Evolutionary conservation across 2,329 filamentous ascomycete genomes (phyloP).

Genomic region (Anisogramma anomala): DNA sequence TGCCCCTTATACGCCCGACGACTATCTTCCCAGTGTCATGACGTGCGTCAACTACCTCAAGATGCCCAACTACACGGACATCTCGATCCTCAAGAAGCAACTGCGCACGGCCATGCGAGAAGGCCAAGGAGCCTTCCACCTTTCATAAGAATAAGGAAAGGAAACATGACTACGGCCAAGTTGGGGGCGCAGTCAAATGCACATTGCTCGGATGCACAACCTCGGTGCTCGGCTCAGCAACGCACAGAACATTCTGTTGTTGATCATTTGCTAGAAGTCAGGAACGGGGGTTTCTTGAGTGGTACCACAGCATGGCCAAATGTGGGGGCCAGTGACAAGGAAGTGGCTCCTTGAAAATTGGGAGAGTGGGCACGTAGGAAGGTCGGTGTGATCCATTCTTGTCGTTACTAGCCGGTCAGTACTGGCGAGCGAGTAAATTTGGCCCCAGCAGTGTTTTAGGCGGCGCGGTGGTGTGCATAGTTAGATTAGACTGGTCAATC

Average conservation of each 20-base stretch:
- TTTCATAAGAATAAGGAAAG: constrained; percentile 47
- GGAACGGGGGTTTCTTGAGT: constrained; percentile 4
- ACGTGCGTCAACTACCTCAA: constrained; percentile 99
- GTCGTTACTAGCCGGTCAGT: constrained; percentile 1
- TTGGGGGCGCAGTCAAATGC: neutral
- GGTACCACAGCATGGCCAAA: constrained; percentile 5
- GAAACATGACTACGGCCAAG: neutral
- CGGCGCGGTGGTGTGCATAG: constrained; percentile 10
- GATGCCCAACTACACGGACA: constrained; percentile 79
- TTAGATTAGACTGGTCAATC: constrained; percentile 14
- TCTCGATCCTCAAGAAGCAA: constrained; percentile 66
- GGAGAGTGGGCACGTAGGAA: neutral
- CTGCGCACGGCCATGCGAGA: constrained; percentile 81
- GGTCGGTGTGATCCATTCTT: constrained; percentile 7
- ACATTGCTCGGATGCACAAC: neutral
- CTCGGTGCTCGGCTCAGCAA: neutral
- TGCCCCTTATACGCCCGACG: constrained; percentile 81
- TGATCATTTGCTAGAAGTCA: constrained; percentile 6
- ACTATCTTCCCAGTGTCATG: constrained; percentile 99
- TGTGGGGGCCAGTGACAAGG: too few relatives aligned
- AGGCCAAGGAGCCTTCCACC: constrained; percentile 93
- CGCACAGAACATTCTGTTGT: constrained; percentile 1
- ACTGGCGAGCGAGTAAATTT: constrained; percentile 8
- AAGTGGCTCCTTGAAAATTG: neutral
- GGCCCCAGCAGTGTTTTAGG: neutral